These are phyloP conservation scores for Malassezia psittaci DNA, from an alignment of 1,284 basidiomycete genomes.

Conservation along the genomic window DNA sequence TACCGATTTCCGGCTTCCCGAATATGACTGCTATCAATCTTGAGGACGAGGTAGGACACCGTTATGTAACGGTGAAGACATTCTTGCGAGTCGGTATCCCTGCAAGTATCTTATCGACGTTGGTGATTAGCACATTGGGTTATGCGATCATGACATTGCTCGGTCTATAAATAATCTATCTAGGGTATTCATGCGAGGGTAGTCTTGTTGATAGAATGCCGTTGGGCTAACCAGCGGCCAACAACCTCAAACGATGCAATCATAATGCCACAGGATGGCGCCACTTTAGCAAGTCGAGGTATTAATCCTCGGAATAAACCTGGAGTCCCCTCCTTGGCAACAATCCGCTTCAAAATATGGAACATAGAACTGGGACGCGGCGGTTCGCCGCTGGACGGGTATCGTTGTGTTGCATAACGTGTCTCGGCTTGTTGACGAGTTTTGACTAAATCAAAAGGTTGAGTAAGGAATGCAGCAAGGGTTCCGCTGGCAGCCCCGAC, in stretches of 20 bases:
- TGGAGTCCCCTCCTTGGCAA: conserved; percentile 64
- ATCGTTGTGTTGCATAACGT: not conserved
- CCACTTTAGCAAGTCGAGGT: conserved; percentile 86
- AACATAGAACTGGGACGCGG: conserved; percentile 6
- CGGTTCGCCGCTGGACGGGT: not conserved
- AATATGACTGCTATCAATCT: conserved; percentile 64
- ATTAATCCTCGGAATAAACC: conserved; percentile 76
- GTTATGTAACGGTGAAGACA: conserved; percentile 55
- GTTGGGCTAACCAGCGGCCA: conserved; percentile 18
- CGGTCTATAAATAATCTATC: conserved; percentile 5
- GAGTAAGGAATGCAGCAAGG: conserved; percentile 75
- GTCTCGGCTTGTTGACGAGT: conserved; percentile 63
- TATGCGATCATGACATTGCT: conserved; percentile 37
- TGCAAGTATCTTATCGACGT: conserved; percentile 72
- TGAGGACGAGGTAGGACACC: conserved; percentile 84
- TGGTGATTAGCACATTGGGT: conserved; percentile 49
- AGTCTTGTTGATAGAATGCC: not conserved
- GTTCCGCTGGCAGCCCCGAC: conserved; percentile 58
- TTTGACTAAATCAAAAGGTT: conserved; percentile 93
- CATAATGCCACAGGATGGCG: conserved; percentile 97
- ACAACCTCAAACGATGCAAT: conserved; percentile 83
- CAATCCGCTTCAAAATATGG: conserved; percentile 58
- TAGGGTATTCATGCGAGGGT: not conserved
- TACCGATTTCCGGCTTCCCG: conserved; percentile 94
- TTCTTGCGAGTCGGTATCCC: conserved; percentile 89